Evolutionary conservation across 2,329 filamentous ascomycete species (phyloP).

Genomic region (Anthostomella pinea): DNA sequence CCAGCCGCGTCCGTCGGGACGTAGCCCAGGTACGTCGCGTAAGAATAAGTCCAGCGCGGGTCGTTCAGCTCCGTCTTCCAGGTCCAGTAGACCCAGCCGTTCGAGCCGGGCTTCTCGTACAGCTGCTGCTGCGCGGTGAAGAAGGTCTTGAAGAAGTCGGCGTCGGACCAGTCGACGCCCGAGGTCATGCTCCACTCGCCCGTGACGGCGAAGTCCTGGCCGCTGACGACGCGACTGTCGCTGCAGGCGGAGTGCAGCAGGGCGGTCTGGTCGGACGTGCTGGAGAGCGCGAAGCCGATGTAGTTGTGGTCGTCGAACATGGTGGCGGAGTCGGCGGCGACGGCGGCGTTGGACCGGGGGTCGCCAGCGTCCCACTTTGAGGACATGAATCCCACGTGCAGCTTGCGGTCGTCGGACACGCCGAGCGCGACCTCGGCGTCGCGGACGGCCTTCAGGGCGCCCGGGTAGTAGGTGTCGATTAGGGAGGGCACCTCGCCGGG

Average conservation of each 20-base stretch:
- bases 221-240: constrained; percentile 17
- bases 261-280: constrained; percentile 11
- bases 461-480: constrained; percentile 45
- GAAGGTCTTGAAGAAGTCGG: constrained; percentile 18
- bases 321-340: constrained; percentile 42
- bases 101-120: constrained; percentile 23
- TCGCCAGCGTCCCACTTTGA: constrained; percentile 54
- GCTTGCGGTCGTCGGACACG: constrained; percentile 39
- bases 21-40: constrained; percentile 15
- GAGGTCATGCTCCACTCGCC: constrained; percentile 27
- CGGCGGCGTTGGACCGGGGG: constrained; percentile 38
- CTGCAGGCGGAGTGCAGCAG: constrained; percentile 23
- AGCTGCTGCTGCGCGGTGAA: constrained; percentile 25
- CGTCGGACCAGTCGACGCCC: constrained; percentile 12
- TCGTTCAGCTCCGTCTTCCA: constrained; percentile 24
- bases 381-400: constrained; percentile 53
- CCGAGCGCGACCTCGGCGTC: constrained; percentile 42
- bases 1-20: constrained; percentile 19
- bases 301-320: constrained; percentile 60
- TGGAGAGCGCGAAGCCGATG: constrained; percentile 39
- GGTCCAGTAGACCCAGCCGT: constrained; percentile 23
- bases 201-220: constrained; percentile 19
- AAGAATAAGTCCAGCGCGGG: constrained; percentile 22
- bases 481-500: constrained; percentile 27
- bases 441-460: constrained; percentile 46